Evolutionary conservation across 345 rosid species (phyloP).

Genomic region (Noccaea bulbosa): DNA sequence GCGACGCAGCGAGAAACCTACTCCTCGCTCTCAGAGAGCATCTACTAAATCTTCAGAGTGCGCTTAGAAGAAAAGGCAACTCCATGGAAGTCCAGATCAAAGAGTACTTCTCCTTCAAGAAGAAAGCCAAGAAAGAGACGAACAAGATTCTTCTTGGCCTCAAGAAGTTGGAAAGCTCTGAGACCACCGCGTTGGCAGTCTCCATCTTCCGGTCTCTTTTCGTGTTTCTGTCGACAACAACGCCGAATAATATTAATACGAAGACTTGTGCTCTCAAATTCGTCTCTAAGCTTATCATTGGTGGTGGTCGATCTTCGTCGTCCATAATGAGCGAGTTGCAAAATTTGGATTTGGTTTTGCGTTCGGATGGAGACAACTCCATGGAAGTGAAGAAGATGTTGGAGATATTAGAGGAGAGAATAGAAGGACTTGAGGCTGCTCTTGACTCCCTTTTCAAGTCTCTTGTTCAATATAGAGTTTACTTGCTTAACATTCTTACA

Average conservation of each 20-base stretch:
- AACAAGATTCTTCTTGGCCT: conserved; percentile 49
- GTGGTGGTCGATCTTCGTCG: conserved; percentile 30
- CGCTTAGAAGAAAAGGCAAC: conserved; percentile 52
- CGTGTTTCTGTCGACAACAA: conserved; percentile 48
- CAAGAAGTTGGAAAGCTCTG: conserved; percentile 46
- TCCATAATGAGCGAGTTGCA: conserved; percentile 47
- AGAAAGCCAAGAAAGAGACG: conserved; percentile 55
- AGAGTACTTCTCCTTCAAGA: conserved; percentile 63
- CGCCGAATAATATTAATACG: conserved; percentile 25
- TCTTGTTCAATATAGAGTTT: conserved; percentile 55
- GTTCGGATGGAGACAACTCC: conserved; percentile 26
- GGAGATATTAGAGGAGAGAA: conserved; percentile 41
- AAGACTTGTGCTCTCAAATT: conserved; percentile 49
- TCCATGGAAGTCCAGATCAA: conserved; percentile 46
- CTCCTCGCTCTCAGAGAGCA: conserved; percentile 47
- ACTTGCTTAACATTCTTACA: conserved; percentile 57
- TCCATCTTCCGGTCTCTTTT: conserved; percentile 50
- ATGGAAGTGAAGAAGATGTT: conserved; percentile 40
- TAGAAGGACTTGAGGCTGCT: conserved; percentile 54
- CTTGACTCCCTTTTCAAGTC: conserved; percentile 54
- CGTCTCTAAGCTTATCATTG: conserved; percentile 48
- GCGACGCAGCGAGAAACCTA: conserved; percentile 47
- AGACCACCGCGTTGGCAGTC: conserved; percentile 15
- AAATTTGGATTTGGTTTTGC: conserved; percentile 46
- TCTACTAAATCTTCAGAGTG: conserved; percentile 53